Evolutionary conservation across 768 basidiomycete species (phyloP).

Genomic region (Lactifluus pinguis): DNA sequence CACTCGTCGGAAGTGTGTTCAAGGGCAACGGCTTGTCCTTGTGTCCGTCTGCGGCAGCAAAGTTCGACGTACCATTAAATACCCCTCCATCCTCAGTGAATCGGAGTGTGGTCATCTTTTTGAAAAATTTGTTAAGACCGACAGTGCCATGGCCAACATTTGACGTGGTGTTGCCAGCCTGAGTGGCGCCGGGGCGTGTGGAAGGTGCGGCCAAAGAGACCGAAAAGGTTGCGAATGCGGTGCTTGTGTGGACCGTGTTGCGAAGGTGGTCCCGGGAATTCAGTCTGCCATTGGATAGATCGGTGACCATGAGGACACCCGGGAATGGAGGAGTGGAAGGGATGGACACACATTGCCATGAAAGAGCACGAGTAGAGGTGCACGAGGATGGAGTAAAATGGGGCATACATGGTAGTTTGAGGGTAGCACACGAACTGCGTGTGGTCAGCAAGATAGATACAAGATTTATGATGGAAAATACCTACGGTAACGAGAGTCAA

Average conservation of each 20-base stretch:
- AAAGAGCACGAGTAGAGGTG: constrained; percentile 1
- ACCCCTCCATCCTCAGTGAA: too few relatives aligned
- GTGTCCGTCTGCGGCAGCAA: too few relatives aligned
- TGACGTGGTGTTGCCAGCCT: too few relatives aligned
- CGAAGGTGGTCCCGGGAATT: not conserved
- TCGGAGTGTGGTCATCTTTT: too few relatives aligned
- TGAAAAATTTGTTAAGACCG: too few relatives aligned
- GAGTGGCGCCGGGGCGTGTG: too few relatives aligned
- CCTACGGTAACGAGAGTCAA: not conserved
- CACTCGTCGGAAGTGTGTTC: too few relatives aligned
- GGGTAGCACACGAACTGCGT: not conserved
- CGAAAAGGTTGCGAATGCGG: not conserved
- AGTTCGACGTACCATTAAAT: too few relatives aligned
- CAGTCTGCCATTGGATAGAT: not conserved
- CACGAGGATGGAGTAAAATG: not conserved
- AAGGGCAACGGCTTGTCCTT: too few relatives aligned
- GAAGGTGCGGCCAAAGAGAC: too few relatives aligned
- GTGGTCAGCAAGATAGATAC: not conserved
- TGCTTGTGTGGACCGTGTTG: not conserved
- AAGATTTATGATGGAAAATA: not conserved
- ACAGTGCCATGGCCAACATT: too few relatives aligned
- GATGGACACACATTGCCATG: not conserved
- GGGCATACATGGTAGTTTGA: not conserved
- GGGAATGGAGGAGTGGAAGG: not conserved
- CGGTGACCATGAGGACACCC: not conserved